A percentile compares a stretch with the other conserved stretches of the same genome.
phyloP scores from a whole-genome alignment of 176 grass and related monocot genomes.

The Phyllostachys edulis region DNA sequence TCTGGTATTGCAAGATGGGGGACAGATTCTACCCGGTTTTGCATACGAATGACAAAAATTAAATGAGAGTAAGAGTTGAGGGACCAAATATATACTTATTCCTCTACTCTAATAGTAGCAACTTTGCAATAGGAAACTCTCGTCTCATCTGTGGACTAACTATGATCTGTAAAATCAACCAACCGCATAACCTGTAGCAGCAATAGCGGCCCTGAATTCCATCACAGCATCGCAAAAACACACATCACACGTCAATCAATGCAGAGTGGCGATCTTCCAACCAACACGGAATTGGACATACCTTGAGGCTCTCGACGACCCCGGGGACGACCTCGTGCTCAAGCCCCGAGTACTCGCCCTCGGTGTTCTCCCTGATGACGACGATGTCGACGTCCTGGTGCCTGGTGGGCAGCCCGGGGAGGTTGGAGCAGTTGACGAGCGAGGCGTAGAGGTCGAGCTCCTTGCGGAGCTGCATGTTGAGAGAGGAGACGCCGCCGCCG shows the following conservation, averaged over 20 bases:
- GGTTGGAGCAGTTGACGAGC: conserved; percentile 82
- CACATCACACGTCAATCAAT: neutral
- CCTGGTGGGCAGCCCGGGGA: conserved; percentile 73
- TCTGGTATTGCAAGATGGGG: too few species aligned
- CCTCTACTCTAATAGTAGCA: neutral
- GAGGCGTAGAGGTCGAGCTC: conserved; percentile 93
- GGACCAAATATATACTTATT: too few species aligned
- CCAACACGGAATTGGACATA: conserved; percentile 25
- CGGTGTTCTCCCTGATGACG: conserved; percentile 96
- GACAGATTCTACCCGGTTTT: too few species aligned
- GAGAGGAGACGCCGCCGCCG: conserved; percentile 78
- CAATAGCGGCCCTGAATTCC: neutral
- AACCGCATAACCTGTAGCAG: neutral
- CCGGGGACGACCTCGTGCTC: conserved; percentile 94
- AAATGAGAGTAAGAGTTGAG: too few species aligned
- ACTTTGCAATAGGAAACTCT: neutral
- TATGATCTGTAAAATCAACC: conserved; percentile 3
- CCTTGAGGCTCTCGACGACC: conserved; percentile 93
- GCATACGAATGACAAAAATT: too few species aligned
- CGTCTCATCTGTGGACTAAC: neutral
- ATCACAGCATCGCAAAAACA: neutral
- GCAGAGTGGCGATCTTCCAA: neutral
- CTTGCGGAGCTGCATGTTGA: conserved; percentile 89
- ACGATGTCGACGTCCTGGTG: conserved; percentile 87
- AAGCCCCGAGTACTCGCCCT: conserved; percentile 95